A percentile compares a stretch with the other conserved stretches of the same genome.
phyloP scores from a whole-genome alignment of 176 grass and related monocot species.

The Zoysia japonica region DNA sequence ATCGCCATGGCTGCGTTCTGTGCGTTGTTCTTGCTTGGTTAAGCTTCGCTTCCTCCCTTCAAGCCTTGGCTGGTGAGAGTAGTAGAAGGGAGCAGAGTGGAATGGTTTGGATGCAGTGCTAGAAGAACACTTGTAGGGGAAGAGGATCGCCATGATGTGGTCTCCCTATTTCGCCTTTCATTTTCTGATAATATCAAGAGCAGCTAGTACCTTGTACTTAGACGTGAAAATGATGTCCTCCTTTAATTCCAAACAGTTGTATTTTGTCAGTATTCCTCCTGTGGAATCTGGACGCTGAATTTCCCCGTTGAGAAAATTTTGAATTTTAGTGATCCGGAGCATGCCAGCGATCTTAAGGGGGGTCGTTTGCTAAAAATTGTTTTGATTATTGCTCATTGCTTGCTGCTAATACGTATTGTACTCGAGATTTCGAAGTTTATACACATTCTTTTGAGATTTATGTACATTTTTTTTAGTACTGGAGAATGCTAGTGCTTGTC shows the following conservation, averaged over 20 bases:
- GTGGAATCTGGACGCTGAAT: not conserved
- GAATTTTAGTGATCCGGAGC: not conserved
- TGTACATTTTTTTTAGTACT: not conserved
- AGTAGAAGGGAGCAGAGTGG: conserved; percentile 49
- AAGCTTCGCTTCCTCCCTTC: conserved; percentile 48
- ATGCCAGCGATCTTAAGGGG: not conserved
- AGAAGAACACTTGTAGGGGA: conserved; percentile 39
- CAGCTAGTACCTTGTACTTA: conserved; percentile 12
- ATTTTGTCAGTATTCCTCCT: conserved; percentile 39
- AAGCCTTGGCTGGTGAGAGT: conserved; percentile 48
- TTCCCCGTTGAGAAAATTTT: conserved; percentile 32
- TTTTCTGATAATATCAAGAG: conserved; percentile 59
- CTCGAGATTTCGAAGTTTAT: not conserved
- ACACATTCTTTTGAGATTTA: not conserved
- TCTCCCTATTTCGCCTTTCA: conserved; percentile 38
- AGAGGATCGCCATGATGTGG: conserved; percentile 48
- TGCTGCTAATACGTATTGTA: conserved; percentile 10
- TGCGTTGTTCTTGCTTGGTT: conserved; percentile 6
- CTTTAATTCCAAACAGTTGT: conserved; percentile 23
- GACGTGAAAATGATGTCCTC: conserved; percentile 52
- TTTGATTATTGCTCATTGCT: not conserved
- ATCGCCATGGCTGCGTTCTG: conserved; percentile 61
- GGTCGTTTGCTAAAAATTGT: conserved; percentile 6
- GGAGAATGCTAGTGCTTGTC: conserved; percentile 17
- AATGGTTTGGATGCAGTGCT: conserved; percentile 39